These are phyloP conservation scores for Pleurotus sapidus DNA, from an alignment of 768 basidiomycete genomes.

Conservation along the genomic window DNA sequence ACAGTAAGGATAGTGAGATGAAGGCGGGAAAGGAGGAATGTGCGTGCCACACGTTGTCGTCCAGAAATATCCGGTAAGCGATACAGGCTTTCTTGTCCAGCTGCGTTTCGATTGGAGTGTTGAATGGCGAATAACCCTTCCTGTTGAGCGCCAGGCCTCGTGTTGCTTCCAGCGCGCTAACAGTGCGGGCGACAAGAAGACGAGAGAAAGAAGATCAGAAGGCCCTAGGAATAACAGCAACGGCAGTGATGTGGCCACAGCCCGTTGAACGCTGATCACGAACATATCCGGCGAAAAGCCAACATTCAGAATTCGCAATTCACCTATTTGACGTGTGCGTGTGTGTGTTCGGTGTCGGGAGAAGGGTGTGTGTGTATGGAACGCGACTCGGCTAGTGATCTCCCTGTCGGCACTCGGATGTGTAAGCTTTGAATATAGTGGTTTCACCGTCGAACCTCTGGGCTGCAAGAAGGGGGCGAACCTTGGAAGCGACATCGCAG, in stretches of 20 bases:
- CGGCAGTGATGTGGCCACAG: too few species aligned
- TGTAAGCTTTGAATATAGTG: neutral
- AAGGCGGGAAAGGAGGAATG: neutral
- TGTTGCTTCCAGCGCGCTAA: neutral
- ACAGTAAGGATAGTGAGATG: neutral
- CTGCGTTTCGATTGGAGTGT: neutral
- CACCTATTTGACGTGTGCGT: neutral
- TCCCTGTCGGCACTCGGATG: slow-evolving; percentile 1
- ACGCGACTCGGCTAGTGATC: neutral
- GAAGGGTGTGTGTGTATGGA: neutral
- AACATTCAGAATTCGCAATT: neutral
- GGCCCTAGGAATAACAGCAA: too few species aligned
- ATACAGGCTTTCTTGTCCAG: neutral
- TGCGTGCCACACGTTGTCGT: neutral
- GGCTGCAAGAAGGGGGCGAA: neutral
- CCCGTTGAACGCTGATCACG: neutral
- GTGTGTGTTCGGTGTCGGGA: neutral
- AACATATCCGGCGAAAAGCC: neutral
- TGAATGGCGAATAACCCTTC: neutral
- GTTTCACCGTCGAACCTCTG: neutral
- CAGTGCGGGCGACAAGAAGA: neutral
- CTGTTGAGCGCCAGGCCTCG: neutral
- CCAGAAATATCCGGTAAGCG: too few species aligned
- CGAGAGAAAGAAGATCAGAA: neutral
- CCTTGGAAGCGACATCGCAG: neutral